phyloP scores from a whole-genome alignment of 2,329 filamentous ascomycete species.

The Alternaria solani region DNA sequence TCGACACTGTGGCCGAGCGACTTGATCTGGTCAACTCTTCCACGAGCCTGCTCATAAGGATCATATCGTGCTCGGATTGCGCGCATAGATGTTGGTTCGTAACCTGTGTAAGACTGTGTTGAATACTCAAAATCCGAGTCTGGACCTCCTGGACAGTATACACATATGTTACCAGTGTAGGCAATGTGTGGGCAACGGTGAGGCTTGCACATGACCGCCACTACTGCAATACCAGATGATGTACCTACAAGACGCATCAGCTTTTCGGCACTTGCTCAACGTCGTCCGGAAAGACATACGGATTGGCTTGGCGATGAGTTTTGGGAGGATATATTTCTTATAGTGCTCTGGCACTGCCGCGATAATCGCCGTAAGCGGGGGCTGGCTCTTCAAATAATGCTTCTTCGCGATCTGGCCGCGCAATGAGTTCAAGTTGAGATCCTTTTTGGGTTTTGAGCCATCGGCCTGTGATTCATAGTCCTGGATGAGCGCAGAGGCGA shows the following conservation, averaged over 20 bases:
- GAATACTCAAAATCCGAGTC: conserved; percentile 99
- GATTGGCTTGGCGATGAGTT: conserved; percentile 96
- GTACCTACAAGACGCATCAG: conserved; percentile 66
- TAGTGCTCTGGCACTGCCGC: conserved; percentile 99
- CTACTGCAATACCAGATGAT: conserved; percentile 95
- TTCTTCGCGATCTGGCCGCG: conserved; percentile 91
- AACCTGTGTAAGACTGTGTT: conserved; percentile 97
- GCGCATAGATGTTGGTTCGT: conserved; percentile 98
- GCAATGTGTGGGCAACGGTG: conserved; percentile 97
- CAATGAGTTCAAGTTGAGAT: conserved; percentile 91
- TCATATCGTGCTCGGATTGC: conserved; percentile 97
- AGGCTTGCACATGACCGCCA: conserved; percentile 99
- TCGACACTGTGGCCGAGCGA: conserved; percentile 95
- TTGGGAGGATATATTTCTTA: conserved; percentile 98
- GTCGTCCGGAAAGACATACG: conserved; percentile 60
- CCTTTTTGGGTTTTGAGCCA: conserved; percentile 74
- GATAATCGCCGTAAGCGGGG: conserved; percentile 94
- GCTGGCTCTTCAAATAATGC: conserved; percentile 85
- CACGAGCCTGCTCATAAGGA: conserved; percentile 95
- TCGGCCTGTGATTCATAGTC: conserved; percentile 87
- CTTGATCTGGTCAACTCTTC: conserved; percentile 95
- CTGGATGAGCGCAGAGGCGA: conserved; percentile 91
- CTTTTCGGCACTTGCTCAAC: background rate
- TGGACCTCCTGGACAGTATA: conserved; percentile 96
- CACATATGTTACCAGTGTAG: conserved; percentile 98